A percentile compares a stretch with the other conserved stretches of the same genome.
Conservation (phyloP, 495 filamentous ascomycete species). For the Xylaria palmicola region DNA sequence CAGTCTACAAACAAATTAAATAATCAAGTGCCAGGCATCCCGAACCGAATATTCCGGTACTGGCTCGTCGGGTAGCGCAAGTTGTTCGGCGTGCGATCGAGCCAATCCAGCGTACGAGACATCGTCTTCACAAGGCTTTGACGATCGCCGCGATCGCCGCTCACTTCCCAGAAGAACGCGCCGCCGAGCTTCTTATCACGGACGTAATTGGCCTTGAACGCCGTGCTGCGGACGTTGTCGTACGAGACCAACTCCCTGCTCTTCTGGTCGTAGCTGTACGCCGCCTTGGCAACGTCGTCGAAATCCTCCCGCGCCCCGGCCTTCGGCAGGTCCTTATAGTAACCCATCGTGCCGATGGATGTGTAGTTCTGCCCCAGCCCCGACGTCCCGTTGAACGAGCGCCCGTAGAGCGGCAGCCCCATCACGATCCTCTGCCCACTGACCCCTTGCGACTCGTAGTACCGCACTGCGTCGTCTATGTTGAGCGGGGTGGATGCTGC, state of each 20-base stretch:
- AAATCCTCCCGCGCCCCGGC: conserved; percentile 46
- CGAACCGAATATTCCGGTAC: conserved; percentile 65
- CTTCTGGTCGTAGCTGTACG: conserved; percentile 65
- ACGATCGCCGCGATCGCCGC: conserved; percentile 62
- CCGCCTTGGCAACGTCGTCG: conserved; percentile 56
- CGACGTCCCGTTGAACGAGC: conserved; percentile 68
- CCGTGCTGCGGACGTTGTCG: conserved; percentile 62
- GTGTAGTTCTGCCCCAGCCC: conserved; percentile 68
- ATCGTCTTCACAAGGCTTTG: conserved; percentile 64
- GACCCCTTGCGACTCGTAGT: conserved; percentile 67
- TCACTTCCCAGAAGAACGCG: conserved; percentile 90
- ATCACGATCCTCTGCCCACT: conserved; percentile 68
- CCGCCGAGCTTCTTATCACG: conserved; percentile 64
- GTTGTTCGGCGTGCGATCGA: conserved; percentile 63
- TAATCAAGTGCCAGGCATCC: conserved; percentile 39
- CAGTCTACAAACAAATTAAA: background rate
- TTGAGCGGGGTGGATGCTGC: conserved; percentile 62
- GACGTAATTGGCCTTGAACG: conserved; percentile 66
- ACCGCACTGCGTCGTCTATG: conserved; percentile 62
- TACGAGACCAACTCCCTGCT: conserved; percentile 69
- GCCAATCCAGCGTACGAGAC: conserved; percentile 46
- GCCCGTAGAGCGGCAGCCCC: conserved; percentile 85
- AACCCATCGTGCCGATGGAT: conserved; percentile 65
- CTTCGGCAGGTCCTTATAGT: conserved; percentile 64
- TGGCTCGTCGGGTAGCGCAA: conserved; percentile 65